Conservation (phyloP, 306 rosid genomes). For the Glycine tomentella region DNA sequence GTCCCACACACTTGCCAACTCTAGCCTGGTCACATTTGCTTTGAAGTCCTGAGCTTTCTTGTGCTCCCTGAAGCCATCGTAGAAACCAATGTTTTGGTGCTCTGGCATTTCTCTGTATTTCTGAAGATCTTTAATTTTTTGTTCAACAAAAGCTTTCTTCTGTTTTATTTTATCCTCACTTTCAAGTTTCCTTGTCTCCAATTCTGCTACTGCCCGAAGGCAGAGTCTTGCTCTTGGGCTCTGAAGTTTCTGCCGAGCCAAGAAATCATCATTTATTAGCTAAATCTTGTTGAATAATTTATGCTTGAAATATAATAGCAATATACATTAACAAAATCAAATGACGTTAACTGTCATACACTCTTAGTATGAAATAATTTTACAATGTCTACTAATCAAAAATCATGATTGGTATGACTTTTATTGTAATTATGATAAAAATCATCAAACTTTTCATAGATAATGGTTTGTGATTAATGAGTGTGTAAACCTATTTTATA, state of each 20-base stretch:
- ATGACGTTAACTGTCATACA: too few species aligned
- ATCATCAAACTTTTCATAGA: too few species aligned
- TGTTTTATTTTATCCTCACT: conserved; percentile 33
- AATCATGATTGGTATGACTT: too few species aligned
- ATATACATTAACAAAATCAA: too few species aligned
- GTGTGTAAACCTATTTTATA: too few species aligned
- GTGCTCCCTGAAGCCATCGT: conserved; percentile 73
- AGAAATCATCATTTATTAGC: too few species aligned
- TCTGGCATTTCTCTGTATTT: conserved; percentile 41
- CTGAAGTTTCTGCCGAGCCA: conserved; percentile 37
- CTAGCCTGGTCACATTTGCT: conserved; percentile 44
- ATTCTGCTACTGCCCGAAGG: conserved; percentile 67
- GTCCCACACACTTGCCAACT: conserved; percentile 53
- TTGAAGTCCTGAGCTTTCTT: conserved; percentile 50
- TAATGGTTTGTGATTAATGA: too few species aligned
- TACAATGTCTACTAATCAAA: too few species aligned
- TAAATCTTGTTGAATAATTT: too few species aligned
- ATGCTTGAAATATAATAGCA: too few species aligned
- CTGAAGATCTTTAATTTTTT: conserved; percentile 31
- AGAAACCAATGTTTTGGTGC: conserved; percentile 50
- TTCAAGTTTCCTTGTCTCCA: conserved; percentile 48
- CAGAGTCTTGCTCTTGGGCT: conserved; percentile 65
- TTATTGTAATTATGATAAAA: too few species aligned
- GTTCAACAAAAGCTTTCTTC: conserved; percentile 8
- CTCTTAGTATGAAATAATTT: too few species aligned